These are phyloP conservation scores for Diaporthe caulivora DNA, from an alignment of 2,329 filamentous ascomycete species.

Conservation along the genomic window DNA sequence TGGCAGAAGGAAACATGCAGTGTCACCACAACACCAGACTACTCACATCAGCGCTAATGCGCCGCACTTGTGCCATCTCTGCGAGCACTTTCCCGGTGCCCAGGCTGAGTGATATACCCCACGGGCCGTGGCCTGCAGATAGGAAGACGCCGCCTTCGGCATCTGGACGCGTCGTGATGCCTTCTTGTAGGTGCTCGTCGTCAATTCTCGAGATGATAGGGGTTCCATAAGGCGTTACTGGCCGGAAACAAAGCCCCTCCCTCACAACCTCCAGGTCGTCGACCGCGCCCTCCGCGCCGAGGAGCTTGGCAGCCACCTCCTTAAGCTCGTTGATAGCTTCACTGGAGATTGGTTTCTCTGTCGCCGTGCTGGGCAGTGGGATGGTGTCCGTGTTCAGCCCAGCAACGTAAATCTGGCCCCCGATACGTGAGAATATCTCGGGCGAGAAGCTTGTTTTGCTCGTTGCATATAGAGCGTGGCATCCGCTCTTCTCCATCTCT, in stretches of 20 bases:
- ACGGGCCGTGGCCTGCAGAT: slow-evolving; percentile 80
- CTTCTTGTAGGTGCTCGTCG: slow-evolving; percentile 66
- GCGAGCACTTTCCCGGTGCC: slow-evolving; percentile 79
- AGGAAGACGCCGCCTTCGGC: slow-evolving; percentile 75
- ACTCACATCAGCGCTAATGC: slow-evolving; percentile 70
- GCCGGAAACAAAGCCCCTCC: slow-evolving; percentile 79
- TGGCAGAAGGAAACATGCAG: slow-evolving; percentile 30
- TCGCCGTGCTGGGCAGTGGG: slow-evolving; percentile 69
- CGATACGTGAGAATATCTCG: slow-evolving; percentile 76
- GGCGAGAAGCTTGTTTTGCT: slow-evolving; percentile 72
- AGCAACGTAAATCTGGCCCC: slow-evolving; percentile 79
- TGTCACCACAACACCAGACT: slow-evolving; percentile 52
- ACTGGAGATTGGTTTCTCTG: slow-evolving; percentile 60
- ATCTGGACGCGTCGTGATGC: slow-evolving; percentile 55
- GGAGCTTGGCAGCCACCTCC: slow-evolving; percentile 59
- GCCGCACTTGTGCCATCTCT: slow-evolving; percentile 74
- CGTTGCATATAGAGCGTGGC: slow-evolving; percentile 78
- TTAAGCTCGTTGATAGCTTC: slow-evolving; percentile 63
- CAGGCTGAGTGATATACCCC: slow-evolving; percentile 75
- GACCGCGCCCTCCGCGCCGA: slow-evolving; percentile 54
- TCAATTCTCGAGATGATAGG: slow-evolving; percentile 73
- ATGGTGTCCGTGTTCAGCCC: slow-evolving; percentile 75
- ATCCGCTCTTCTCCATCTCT: slow-evolving; percentile 59
- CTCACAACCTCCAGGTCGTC: slow-evolving; percentile 73
- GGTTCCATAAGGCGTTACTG: slow-evolving; percentile 72